Conservation (phyloP, 208 protist genomes). For the Crithidia fasciculata region DNA sequence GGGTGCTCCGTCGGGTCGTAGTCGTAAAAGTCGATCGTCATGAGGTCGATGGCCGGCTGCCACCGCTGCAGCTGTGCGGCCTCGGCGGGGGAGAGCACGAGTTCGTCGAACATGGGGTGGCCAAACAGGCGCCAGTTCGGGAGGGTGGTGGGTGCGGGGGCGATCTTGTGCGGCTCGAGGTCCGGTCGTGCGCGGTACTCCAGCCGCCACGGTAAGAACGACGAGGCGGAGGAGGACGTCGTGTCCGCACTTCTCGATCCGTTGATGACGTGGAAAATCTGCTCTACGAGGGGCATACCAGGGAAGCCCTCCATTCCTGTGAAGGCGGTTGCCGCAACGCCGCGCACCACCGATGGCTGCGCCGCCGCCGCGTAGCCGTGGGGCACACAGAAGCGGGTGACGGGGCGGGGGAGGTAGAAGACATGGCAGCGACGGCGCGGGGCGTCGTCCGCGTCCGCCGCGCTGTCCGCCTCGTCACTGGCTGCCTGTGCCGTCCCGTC, state of each 20-base stretch:
- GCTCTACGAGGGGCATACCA: conserved; percentile 25
- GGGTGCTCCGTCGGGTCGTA: conserved; percentile 54
- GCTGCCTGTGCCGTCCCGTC: background rate
- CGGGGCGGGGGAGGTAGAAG: conserved; percentile 24
- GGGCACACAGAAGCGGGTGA: conserved; percentile 50
- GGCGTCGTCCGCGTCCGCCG: background rate
- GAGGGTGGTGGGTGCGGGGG: conserved; percentile 34
- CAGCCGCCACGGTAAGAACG: conserved; percentile 56
- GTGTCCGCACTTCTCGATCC: background rate
- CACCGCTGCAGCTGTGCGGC: conserved; percentile 29
- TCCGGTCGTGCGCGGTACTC: conserved; percentile 42
- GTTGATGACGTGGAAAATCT: conserved; percentile 41
- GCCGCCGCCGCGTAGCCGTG: conserved; percentile 30
- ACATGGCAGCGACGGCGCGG: conserved; percentile 27
- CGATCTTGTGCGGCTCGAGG: conserved; percentile 43
- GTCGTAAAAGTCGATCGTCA: conserved; percentile 82
- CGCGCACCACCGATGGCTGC: conserved; percentile 40
- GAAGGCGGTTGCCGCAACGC: conserved; percentile 50
- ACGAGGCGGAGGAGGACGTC: background rate
- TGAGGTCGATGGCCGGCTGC: conserved; percentile 31
- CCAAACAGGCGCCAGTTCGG: conserved; percentile 80
- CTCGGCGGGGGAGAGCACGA: conserved; percentile 28
- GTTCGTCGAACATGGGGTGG: conserved; percentile 72
- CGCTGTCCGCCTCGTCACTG: background rate
- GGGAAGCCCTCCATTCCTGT: conserved; percentile 48